These are phyloP conservation scores for Blastomyces parvus DNA, from an alignment of 2,329 filamentous ascomycete species.

Conservation along the genomic window DNA sequence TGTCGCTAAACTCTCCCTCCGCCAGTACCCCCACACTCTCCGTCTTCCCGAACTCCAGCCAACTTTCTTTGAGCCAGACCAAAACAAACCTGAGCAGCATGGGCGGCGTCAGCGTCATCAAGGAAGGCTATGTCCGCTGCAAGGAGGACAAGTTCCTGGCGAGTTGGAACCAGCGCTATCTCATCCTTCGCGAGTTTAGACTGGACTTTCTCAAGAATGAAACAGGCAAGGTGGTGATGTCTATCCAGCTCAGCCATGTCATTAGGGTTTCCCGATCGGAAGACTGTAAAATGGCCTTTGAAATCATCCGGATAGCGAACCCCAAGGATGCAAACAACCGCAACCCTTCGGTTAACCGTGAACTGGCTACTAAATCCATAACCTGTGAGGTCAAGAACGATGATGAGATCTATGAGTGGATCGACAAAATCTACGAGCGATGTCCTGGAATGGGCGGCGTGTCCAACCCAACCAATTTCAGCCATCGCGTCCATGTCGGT, in stretches of 20 bases:
- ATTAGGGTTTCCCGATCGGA: conserved; percentile 86
- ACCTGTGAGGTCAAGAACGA: conserved; percentile 92
- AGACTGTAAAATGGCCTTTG: conserved; percentile 82
- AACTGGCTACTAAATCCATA: conserved; percentile 70
- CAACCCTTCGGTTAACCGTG: conserved; percentile 64
- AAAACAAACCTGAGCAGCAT: conserved; percentile 52
- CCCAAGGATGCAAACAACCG: conserved; percentile 54
- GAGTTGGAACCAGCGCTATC: conserved; percentile 85
- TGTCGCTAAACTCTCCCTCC: conserved; percentile 59
- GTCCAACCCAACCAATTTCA: conserved; percentile 97
- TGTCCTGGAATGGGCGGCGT: conserved; percentile 97
- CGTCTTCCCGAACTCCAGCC: conserved; percentile 59
- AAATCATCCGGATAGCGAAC: conserved; percentile 65
- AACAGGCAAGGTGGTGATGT: conserved; percentile 76
- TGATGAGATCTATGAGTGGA: conserved; percentile 97
- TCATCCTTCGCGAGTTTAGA: conserved; percentile 84
- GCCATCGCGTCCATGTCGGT: conserved; percentile 91
- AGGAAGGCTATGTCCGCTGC: conserved; percentile 47
- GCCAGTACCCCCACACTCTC: conserved; percentile 56
- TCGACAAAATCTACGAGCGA: conserved; percentile 92
- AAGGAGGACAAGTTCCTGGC: conserved; percentile 75
- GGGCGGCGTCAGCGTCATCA: conserved; percentile 63
- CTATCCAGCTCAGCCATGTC: conserved; percentile 76
- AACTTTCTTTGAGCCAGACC: conserved; percentile 55
- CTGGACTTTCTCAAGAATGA: conserved; percentile 92